These are phyloP conservation scores for Hordeum marinum DNA, from an alignment of 176 grass and related monocot species.

Conservation along the genomic window DNA sequence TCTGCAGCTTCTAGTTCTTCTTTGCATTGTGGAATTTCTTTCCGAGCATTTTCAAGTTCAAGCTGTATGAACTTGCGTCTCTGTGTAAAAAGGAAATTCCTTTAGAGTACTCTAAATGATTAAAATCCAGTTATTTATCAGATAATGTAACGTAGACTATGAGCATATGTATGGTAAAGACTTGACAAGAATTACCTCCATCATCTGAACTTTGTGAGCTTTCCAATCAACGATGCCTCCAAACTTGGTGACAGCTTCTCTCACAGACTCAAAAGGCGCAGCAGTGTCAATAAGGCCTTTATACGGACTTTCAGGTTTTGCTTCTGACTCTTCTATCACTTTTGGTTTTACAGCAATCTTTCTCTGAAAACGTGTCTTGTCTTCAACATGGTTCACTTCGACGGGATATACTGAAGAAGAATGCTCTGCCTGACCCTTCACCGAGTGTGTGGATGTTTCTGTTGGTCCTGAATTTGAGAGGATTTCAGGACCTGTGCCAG, in stretches of 20 bases:
- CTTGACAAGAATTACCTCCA: slow-evolving; percentile 65
- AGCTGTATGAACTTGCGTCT: slow-evolving; percentile 60
- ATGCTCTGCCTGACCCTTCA: slow-evolving; percentile 12
- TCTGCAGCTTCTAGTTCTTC: slow-evolving; percentile 61
- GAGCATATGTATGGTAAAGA: slow-evolving; percentile 10
- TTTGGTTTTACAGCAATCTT: slow-evolving; percentile 29
- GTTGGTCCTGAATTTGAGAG: slow-evolving; percentile 2
- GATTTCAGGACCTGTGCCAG: not conserved
- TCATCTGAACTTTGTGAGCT: slow-evolving; percentile 74
- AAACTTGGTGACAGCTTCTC: slow-evolving; percentile 84
- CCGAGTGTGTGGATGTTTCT: slow-evolving; percentile 1
- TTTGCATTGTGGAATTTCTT: slow-evolving; percentile 66
- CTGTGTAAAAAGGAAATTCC: slow-evolving; percentile 33
- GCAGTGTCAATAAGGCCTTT: slow-evolving; percentile 68
- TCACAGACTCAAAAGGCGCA: slow-evolving; percentile 93
- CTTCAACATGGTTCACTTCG: slow-evolving; percentile 13
- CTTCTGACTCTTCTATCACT: slow-evolving; percentile 36
- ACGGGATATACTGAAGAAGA: slow-evolving; percentile 19
- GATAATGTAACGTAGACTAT: not conserved
- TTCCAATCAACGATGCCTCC: slow-evolving; percentile 98
- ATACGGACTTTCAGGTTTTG: slow-evolving; percentile 43
- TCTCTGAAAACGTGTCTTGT: slow-evolving; percentile 13
- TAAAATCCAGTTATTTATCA: not conserved
- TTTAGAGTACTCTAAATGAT: slow-evolving; percentile 1
- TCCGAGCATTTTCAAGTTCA: slow-evolving; percentile 66